Evolutionary conservation across 371 early-diverging fungal species (phyloP), one percentile per base, ranked within the genome.

Genomic region (Apophysomyces ossiformis): DNA sequence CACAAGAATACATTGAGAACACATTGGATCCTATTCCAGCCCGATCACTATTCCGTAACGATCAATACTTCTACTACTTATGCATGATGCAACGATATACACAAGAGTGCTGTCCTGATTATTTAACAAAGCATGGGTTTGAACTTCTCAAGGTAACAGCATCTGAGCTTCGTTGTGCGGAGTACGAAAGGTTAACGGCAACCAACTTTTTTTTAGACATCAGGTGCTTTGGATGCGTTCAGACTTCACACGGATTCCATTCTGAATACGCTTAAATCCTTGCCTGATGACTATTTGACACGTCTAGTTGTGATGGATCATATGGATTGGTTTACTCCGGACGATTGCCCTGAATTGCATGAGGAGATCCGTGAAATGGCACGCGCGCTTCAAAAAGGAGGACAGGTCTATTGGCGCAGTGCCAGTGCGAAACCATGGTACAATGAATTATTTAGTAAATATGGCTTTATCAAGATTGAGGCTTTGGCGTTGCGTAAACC

Each of bases 261-360:
- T 47, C 68, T 89, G 58, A 79, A 88, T 50, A 89, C 91, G 6
- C 81, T 93, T 16, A 65, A 69, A 7, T 74, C 73, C 16, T 67
- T 91, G 65, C 73, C 74, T 13, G 78, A 82, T 12, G 85, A 86
- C n/a, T 90, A 92, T 68, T 73, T 95, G 37, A 89, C 91, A 57
- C 87, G 89, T 38, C 85, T 91, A 13, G 90, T 93, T 11, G 78
- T 93, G 12, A 95, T 95, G 94, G 95, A 95, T 72, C 95, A 95
- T 70, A 87, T 95, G 86, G 94, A 95, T 69, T 93, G 95, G 95
- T 93, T 92, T 71, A 76, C 83, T 37, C 73, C 77, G 9, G 73
- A 85, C 43, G 84, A 87, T 58, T 87, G 85, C 43, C 65, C 63
- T n/a, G 80, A 82, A 36, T 41, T 82, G 5, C 85, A 88, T 41